phyloP scores from a whole-genome alignment of 176 grass and related monocot genomes.

The Saccharum spontaneum region DNA sequence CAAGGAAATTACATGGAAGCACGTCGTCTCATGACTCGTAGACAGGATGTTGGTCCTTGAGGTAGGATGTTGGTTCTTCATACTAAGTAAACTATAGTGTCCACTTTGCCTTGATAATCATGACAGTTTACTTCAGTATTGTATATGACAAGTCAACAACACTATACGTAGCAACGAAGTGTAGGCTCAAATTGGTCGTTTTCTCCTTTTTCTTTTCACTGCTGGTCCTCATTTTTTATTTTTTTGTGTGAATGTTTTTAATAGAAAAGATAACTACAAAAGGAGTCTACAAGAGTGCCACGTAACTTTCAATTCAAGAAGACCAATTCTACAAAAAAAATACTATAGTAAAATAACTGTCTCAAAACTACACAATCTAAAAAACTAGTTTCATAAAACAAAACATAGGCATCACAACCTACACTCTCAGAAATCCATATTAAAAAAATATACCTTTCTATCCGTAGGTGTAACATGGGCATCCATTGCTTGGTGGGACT shows the following conservation, averaged over 20 bases:
- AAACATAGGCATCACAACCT: background rate
- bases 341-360: background rate
- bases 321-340: background rate
- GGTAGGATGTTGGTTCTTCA: no score
- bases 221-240: background rate
- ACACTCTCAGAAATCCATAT: no score
- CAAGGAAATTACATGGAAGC: background rate
- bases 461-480: no score
- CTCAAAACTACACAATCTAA: background rate
- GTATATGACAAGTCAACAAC: no score
- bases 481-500: no score
- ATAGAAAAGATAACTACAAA: background rate
- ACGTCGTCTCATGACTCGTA: no score
- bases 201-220: background rate
- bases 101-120: no score
- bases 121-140: no score
- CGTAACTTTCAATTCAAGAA: background rate
- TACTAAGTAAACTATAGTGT: no score
- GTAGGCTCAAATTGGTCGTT: background rate
- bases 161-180: background rate
- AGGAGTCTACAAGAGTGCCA: background rate
- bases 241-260: background rate
- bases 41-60: no score
- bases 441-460: no score
- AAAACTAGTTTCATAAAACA: background rate